Evolutionary conservation across 305 asterid genomes (phyloP), one percentile per base, ranked within the genome.

Genomic region (Fraxinus greggii): DNA sequence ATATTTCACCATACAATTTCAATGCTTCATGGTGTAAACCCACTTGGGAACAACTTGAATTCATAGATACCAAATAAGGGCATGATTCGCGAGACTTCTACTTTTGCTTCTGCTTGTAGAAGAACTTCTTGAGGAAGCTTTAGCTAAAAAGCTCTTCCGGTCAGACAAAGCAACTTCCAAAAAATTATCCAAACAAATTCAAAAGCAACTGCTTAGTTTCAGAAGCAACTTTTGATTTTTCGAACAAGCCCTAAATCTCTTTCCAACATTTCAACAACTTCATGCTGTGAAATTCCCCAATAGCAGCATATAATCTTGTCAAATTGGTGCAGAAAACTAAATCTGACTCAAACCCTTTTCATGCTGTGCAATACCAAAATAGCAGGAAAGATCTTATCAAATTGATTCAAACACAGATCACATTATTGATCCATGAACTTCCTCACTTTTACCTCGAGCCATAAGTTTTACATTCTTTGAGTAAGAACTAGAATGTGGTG

Each of bases 41-140:
- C 84, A 78, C 79, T 28, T 84, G 87, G 59, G 83, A 85, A 75
- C 84, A 89, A 29, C 88, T 67, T 9, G 90, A 87, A 76, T 85
- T 82, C 87, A 89, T 79, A 2, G 86, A 81, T 84, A 87, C 88
- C 90, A 85, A 0, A 83, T 33, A 72, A 87, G 23, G 23, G 61
- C 8, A 51, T 51, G 61, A 17, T 51, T 17, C 7, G 8, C 23
- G 4, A 1, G 23, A 0, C 23, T 51, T 48, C 61, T 1, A 51
- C 61, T 51, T 51, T 51, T 51, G 23, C 23, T 51, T 51, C 23
- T 51, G 23, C 61, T 17, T 1, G 61, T 17, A 54, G 63, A 48
- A 48, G n/a, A 5, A 51, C 23, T 54, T 54, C 63, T 3, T 3
- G 2, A n/a, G 24, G 7, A 51, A 51, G 7, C 7, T 17, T 51